Conservation (phyloP, 441 rosid genomes). For the Eutrema salsugineum region DNA sequence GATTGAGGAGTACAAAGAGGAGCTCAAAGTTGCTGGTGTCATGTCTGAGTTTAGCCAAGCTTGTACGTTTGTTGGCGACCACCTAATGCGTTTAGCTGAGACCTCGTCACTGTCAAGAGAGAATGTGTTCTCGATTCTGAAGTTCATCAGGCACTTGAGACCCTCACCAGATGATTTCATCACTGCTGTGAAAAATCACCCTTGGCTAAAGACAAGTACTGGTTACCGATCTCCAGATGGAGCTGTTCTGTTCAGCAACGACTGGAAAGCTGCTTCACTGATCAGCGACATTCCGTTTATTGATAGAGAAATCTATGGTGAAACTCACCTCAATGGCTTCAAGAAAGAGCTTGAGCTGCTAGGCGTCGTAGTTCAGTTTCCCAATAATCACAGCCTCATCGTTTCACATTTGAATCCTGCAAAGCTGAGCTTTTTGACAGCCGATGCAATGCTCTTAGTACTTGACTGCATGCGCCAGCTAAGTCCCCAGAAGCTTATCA, state of each 20-base stretch:
- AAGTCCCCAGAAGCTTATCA: constrained; percentile 20
- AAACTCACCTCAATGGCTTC: constrained; percentile 27
- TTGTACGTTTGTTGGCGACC: constrained; percentile 46
- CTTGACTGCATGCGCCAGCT: constrained; percentile 35
- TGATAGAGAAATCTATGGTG: constrained; percentile 42
- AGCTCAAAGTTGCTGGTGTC: constrained; percentile 52
- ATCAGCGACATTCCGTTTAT: constrained; percentile 57
- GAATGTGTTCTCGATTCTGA: constrained; percentile 44
- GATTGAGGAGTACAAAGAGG: constrained; percentile 39
- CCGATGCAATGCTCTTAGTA: constrained; percentile 43
- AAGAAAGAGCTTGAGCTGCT: constrained; percentile 51
- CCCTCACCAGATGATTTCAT: constrained; percentile 46
- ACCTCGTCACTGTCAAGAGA: constrained; percentile 34
- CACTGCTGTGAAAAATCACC: constrained; percentile 26
- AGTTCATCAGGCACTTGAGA: constrained; percentile 51
- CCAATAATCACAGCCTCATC: constrained; percentile 31
- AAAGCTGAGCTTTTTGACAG: constrained; percentile 8
- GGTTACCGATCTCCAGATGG: constrained; percentile 47
- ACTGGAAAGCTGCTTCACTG: constrained; percentile 52
- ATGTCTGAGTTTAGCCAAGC: constrained; percentile 56
- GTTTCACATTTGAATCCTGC: constrained; percentile 36
- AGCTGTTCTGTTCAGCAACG: constrained; percentile 43
- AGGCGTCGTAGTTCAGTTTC: constrained; percentile 45
- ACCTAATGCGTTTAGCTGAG: constrained; percentile 47
- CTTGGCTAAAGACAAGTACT: constrained; percentile 48